Conservation (phyloP, 768 basidiomycete genomes). For the Leccinum subgranulosum region DNA sequence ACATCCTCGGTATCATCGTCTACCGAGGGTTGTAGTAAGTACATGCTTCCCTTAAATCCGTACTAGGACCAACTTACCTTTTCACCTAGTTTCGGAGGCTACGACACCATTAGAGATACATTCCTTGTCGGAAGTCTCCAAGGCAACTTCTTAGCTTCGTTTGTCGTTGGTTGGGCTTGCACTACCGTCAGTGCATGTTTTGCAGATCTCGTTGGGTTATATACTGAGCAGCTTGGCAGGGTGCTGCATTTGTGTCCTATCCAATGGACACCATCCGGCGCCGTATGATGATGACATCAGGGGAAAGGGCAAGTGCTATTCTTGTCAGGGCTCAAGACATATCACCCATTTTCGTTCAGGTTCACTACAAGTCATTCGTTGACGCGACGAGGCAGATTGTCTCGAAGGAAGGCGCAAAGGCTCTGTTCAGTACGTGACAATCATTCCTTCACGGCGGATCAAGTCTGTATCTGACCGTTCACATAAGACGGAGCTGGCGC, state of each 20-base stretch:
- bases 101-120: constrained; percentile 39
- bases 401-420: constrained; percentile 37
- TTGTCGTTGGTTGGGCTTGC: constrained; percentile 39
- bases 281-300: constrained; percentile 49
- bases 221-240: constrained; percentile 18
- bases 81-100: constrained; percentile 38
- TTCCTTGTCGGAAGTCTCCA: constrained; percentile 37
- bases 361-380: constrained; percentile 38
- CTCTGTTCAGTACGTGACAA: constrained; percentile 35
- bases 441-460: neutral
- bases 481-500: constrained; percentile 57
- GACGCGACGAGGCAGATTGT: constrained; percentile 40
- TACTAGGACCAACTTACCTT: neutral
- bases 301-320: constrained; percentile 25
- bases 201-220: neutral
- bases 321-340: neutral
- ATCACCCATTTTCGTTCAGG: constrained; percentile 14
- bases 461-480: neutral
- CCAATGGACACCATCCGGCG: constrained; percentile 44
- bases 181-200: constrained; percentile 33
- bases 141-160: constrained; percentile 41
- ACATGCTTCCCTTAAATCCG: neutral
- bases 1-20: constrained; percentile 39
- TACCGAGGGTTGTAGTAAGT: constrained; percentile 45
- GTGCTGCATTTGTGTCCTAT: constrained; percentile 38